Evolutionary conservation across 441 rosid genomes (phyloP), one percentile per base, ranked within the genome.

Genomic region (Pelargonium exstipulatum): DNA sequence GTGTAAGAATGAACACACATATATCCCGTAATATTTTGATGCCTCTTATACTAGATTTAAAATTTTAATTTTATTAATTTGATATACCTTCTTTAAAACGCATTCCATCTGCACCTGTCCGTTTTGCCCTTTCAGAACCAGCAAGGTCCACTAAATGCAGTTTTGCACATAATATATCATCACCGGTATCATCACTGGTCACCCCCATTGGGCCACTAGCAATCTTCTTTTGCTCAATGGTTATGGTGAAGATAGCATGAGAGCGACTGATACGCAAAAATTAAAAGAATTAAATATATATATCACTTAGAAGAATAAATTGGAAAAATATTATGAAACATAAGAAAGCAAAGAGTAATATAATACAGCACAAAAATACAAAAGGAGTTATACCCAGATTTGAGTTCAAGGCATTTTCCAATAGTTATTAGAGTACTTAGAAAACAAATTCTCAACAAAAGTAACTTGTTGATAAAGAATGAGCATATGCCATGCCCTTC

Each of bases 131-230:
- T 70, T 95, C 97, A 62, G 99, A 92, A 66, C 98, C 98, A 14
- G 99, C 99, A 67, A 92, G 85, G 65, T 95, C 99, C 45, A 95
- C 99, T 62, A 95, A 78, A 77, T 95, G 99, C n/a, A 92, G 89
- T 77, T 95, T 95, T 40, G 98, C 92, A 74, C 91, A 85, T 55
- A 95, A 79, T 61, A 92, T 92, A 66, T 92, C 97, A 75, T 90
- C 96, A 53, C 87, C 79, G 8, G 73, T 69, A 53, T 92, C 93
- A 72, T 85, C 87, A 77, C 57, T 48, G 32, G 37, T 68, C 49
- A 61, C 73, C 57, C 82, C 84, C 26, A 57, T 70, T 49, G 78
- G 57, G 71, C 78, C 68, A 29, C 70, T 69, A 40, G 79, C 68
- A 76, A 51, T 81, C 79, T 83, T 95, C 90, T 95, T 95, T 80